Conservation (phyloP, 179 eudicot genomes). For the Beta lomatogona region DNA sequence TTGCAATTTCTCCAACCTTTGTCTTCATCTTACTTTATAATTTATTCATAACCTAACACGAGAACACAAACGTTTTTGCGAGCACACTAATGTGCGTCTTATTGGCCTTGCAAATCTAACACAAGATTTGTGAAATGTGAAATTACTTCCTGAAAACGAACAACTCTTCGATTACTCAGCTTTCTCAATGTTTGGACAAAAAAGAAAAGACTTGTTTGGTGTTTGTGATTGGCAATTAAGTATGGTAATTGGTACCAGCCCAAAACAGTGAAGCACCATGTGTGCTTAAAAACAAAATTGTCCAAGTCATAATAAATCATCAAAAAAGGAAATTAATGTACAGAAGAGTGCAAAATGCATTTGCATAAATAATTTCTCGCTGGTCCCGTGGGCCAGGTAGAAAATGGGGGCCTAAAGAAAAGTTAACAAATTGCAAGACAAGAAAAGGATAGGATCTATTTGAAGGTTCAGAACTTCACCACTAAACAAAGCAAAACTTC, state of each 20-base stretch:
- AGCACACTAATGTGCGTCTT: too few species aligned
- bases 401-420: neutral
- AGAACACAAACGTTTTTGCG: too few species aligned
- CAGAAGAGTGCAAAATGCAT: slow-evolving; percentile 13
- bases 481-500: neutral
- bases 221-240: neutral
- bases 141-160: too few species aligned
- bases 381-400: neutral
- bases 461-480: neutral
- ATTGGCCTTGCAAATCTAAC: too few species aligned
- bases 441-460: neutral
- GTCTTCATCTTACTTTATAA: too few species aligned
- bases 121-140: too few species aligned
- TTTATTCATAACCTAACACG: too few species aligned
- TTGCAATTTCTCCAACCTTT: too few species aligned
- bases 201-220: too few species aligned
- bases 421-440: slow-evolving; percentile 1
- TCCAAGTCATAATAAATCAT: slow-evolving; percentile 10
- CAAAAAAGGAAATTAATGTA: neutral
- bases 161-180: too few species aligned
- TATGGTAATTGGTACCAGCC: neutral
- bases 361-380: neutral
- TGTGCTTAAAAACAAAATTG: neutral
- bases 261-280: neutral
- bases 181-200: too few species aligned